These are phyloP conservation scores for Castanospermum australe DNA, from an alignment of 306 rosid species.

Conservation along the genomic window DNA sequence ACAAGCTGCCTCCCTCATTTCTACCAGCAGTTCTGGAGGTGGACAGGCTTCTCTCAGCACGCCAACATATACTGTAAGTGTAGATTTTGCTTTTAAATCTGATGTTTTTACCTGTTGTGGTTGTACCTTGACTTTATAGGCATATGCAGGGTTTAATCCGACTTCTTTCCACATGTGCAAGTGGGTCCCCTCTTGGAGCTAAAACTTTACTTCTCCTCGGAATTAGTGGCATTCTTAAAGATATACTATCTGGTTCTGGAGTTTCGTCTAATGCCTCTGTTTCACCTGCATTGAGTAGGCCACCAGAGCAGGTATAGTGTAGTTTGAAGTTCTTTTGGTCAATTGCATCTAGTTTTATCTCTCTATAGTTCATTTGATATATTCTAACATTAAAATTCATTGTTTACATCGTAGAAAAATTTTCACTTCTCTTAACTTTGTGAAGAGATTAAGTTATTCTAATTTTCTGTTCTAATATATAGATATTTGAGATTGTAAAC, in stretches of 20 bases:
- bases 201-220: conserved; percentile 91
- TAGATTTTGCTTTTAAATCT: not conserved
- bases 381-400: not conserved
- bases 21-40: conserved; percentile 93
- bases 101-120: not conserved
- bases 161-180: conserved; percentile 94
- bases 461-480: not conserved
- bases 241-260: conserved; percentile 85
- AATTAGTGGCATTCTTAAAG: conserved; percentile 93
- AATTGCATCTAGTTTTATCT: not conserved
- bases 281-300: conserved; percentile 90
- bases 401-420: conserved; percentile 9
- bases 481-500: conserved; percentile 98
- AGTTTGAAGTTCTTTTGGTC: not conserved
- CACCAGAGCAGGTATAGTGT: conserved; percentile 80
- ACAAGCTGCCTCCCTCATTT: conserved; percentile 93
- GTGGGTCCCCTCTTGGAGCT: conserved; percentile 94
- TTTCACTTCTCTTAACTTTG: not conserved
- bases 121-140: conserved; percentile 31
- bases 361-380: not conserved
- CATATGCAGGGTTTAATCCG: conserved; percentile 88
- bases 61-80: conserved; percentile 84
- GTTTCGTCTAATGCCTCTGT: conserved; percentile 72
- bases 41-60: conserved; percentile 97
- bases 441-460: not conserved